Conservation (phyloP, 202 grass and related monocot genomes). For the Saccharum hybrid region DNA sequence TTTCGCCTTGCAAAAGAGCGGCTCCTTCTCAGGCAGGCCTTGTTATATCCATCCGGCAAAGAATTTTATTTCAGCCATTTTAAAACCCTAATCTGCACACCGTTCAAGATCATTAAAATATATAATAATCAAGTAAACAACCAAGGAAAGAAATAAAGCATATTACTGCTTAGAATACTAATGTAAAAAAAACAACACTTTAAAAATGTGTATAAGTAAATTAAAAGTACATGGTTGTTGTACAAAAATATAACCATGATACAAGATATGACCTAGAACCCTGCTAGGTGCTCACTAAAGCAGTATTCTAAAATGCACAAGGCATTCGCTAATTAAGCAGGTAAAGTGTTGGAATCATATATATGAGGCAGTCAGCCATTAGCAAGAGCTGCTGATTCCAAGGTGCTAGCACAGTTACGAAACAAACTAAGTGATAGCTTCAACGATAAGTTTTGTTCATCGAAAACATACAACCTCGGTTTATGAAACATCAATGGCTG, state of each 20-base stretch:
- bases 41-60: conserved; percentile 48
- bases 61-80: conserved; percentile 54
- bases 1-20: conserved; percentile 48
- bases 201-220: background rate
- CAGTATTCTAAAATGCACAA: background rate
- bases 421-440: background rate
- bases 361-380: background rate
- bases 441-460: background rate
- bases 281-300: background rate
- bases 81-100: conserved; percentile 62
- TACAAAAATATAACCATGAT: conserved; percentile 3
- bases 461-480: background rate
- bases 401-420: conserved; percentile 15
- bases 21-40: conserved; percentile 54
- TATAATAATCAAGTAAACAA: conserved; percentile 18
- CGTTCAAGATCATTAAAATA: conserved; percentile 52
- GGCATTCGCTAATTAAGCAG: background rate
- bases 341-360: background rate
- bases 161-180: conserved; percentile 9
- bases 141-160: conserved; percentile 28
- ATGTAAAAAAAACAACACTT: background rate
- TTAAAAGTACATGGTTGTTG: background rate
- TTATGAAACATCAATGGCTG: background rate
- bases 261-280: conserved; percentile 29
- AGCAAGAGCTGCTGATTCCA: conserved; percentile 20